Evolutionary conservation across 495 filamentous ascomycete genomes (phyloP), one percentile per base, ranked within the genome.

Genomic region (Podospora conica): DNA sequence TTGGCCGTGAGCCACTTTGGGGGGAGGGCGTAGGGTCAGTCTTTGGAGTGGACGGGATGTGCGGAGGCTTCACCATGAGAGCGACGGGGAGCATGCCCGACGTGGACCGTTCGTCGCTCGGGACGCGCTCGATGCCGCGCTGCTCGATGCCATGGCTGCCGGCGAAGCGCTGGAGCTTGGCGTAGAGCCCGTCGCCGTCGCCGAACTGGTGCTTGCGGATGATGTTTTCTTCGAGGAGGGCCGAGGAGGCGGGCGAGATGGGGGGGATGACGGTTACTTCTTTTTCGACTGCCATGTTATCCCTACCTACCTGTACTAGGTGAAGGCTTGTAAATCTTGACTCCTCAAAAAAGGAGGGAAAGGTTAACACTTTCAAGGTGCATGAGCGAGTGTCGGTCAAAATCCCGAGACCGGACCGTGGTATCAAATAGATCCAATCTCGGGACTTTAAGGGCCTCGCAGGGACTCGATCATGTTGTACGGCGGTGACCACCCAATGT

Each of bases 1-100:
- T 94, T 94, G 66, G 89, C 88, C 1, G 90, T 88, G 60, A 92
- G 75, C 91, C 91, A 94, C 91, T 93, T 72, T 18, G 31, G n/a
- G 5, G 15, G n/a, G 12, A 10, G 15, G n/a, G 12, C 15, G 5
- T 18, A 28, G 12, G 61, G 62, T 58, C 9, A 67, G 58, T 20
- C 23, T 20, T 29, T 9, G 23, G 21, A 58, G 18, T 11, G 6
- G 40, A 53, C 57, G 48, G 21, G 20, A 12, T 23, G 15, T 61
- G 73, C 58, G 12, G 60, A 12, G 25, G 12, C 23, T 83, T 70
- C 83, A 93, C 90, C 87, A 94, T 85, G 56, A 88, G 91, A 40
- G 87, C 88, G 66, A 92, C 83, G 73, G 91, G 89, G 70, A 82
- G 77, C 71, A 89, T 81, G 29, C 82, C 86, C 53, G 80, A 84